Percentiles rank a stretch among this genome's conserved stretches.
Evolutionary conservation across 345 rosid species (phyloP).

Genomic region (Acer saccharum): DNA sequence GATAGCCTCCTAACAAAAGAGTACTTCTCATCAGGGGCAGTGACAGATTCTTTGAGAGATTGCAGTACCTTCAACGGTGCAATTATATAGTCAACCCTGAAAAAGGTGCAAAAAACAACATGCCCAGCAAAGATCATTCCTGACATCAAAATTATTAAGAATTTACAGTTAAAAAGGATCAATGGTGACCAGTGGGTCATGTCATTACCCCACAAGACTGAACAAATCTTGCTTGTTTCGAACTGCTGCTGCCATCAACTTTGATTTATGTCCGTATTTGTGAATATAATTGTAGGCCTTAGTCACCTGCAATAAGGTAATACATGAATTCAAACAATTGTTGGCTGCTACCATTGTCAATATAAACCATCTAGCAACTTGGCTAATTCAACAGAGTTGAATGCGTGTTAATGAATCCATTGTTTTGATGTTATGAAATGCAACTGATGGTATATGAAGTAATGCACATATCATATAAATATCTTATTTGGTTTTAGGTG

Average conservation of each 20-base stretch:
- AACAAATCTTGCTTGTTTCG: slow-evolving; percentile 94
- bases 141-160: slow-evolving; percentile 8
- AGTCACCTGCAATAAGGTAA: slow-evolving; percentile 41
- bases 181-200: neutral
- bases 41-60: slow-evolving; percentile 77
- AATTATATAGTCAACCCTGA: slow-evolving; percentile 90
- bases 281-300: slow-evolving; percentile 90
- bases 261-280: slow-evolving; percentile 88
- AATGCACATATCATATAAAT: neutral
- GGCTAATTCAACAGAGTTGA: neutral
- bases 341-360: neutral
- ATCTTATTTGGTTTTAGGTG: neutral
- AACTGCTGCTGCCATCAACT: slow-evolving; percentile 98
- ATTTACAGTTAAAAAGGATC: neutral
- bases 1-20: slow-evolving; percentile 69
- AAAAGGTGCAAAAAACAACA: slow-evolving; percentile 20
- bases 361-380: neutral
- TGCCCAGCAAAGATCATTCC: slow-evolving; percentile 3
- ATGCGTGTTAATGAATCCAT: neutral
- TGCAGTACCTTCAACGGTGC: slow-evolving; percentile 89
- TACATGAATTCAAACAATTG: neutral
- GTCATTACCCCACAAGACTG: slow-evolving; percentile 80
- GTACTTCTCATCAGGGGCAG: slow-evolving; percentile 77
- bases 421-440: neutral
- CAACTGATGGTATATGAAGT: neutral